Conservation (phyloP, 192 early-diverging fungal genomes). For the Coemansia reversa region DNA sequence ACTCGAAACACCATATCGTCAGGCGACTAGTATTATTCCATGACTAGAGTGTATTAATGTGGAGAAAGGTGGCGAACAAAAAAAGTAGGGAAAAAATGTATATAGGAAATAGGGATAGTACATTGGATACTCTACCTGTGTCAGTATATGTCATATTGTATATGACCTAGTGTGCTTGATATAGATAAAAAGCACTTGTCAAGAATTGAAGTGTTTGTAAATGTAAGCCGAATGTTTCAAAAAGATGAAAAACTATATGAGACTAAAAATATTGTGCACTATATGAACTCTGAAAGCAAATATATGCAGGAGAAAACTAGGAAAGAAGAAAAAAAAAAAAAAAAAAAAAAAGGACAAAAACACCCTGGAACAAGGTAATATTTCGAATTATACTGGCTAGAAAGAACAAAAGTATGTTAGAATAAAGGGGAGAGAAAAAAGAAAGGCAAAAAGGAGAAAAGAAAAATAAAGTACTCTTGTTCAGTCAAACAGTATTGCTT, state of each 20-base stretch:
- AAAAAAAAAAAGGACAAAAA: too few relatives aligned
- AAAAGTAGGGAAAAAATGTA: background rate
- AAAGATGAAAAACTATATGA: background rate
- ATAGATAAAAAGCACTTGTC: background rate
- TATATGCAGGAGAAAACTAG: background rate
- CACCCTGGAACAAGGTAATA: background rate
- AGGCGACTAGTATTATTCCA: too few relatives aligned
- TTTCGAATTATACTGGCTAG: constrained; percentile 1
- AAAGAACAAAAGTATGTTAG: constrained; percentile 1
- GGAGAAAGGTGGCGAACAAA: background rate
- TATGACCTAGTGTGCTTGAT: background rate
- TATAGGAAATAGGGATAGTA: background rate
- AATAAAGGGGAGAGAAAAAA: constrained; percentile 10
- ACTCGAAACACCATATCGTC: background rate
- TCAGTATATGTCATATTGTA: constrained; percentile 29
- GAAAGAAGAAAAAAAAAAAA: too few relatives aligned
- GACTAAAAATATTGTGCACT: background rate
- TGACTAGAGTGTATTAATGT: too few relatives aligned
- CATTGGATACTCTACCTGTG: constrained; percentile 34
- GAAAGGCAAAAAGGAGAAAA: constrained; percentile 11
- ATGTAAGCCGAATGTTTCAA: background rate
- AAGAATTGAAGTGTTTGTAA: background rate
- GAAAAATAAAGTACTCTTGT: constrained; percentile 8
- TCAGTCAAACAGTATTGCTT: constrained; percentile 3
- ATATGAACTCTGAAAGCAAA: background rate